Evolutionary conservation across 768 basidiomycete genomes (phyloP).

Genomic region (Candolleomyces aberdarensis): DNA sequence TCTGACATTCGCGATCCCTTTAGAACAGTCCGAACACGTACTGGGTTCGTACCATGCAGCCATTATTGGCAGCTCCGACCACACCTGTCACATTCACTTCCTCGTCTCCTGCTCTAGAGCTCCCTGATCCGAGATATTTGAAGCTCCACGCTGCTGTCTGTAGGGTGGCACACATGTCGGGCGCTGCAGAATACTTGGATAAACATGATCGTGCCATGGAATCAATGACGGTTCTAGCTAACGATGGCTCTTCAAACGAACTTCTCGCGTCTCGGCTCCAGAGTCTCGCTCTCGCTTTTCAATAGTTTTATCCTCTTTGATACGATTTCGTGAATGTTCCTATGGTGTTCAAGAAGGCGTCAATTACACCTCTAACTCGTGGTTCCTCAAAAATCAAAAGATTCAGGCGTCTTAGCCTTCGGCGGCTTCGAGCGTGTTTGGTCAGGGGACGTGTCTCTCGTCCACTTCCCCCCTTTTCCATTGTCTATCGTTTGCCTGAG

Average conservation of each 20-base stretch:
- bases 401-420: too few relatives aligned
- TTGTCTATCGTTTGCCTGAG: too few relatives aligned
- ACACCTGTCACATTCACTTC: neutral
- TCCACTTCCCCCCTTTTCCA: too few relatives aligned
- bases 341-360: too few relatives aligned
- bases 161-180: neutral
- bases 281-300: neutral
- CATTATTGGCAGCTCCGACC: neutral
- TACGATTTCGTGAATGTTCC: too few relatives aligned
- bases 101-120: neutral
- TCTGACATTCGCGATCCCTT: neutral
- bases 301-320: neutral
- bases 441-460: too few relatives aligned
- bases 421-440: too few relatives aligned
- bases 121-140: neutral
- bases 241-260: constrained; percentile 1
- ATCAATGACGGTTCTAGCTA: constrained; percentile 1
- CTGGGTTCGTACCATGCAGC: neutral
- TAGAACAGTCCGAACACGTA: neutral
- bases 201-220: constrained; percentile 4
- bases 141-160: constrained; percentile 4
- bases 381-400: too few relatives aligned
- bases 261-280: neutral
- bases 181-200: constrained; percentile 8
- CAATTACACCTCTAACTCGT: too few relatives aligned